phyloP scores from a whole-genome alignment of 176 grass and related monocot genomes.

The Lolium rigidum region DNA sequence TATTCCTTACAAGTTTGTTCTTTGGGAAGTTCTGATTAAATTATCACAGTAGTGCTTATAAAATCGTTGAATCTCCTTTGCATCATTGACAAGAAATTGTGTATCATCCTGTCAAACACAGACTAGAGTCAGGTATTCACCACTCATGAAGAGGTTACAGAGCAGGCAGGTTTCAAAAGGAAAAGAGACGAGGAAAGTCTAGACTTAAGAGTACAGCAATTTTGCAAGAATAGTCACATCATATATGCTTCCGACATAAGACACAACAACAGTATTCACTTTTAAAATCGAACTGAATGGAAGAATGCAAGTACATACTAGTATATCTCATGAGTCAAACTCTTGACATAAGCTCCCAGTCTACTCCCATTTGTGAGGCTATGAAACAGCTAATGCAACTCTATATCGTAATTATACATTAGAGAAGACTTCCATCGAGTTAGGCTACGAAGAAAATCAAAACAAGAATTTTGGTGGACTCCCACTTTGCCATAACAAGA shows the following conservation, averaged over 20 bases:
- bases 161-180: not conserved
- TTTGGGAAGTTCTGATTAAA: constrained; percentile 39
- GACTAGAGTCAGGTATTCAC: constrained; percentile 31
- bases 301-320: constrained; percentile 15
- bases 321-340: constrained; percentile 5
- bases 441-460: constrained; percentile 38
- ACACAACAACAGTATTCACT: not conserved
- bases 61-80: constrained; percentile 64
- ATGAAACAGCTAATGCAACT: constrained; percentile 21
- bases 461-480: constrained; percentile 32
- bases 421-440: constrained; percentile 9
- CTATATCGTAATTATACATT: constrained; percentile 23
- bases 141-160: constrained; percentile 13
- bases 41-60: constrained; percentile 65
- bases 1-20: constrained; percentile 70
- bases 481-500: constrained; percentile 12
- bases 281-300: constrained; percentile 23
- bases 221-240: constrained; percentile 24
- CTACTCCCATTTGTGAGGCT: not conserved
- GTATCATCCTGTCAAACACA: constrained; percentile 50
- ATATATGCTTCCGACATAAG: constrained; percentile 15
- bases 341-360: not conserved
- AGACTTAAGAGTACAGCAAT: constrained; percentile 19
- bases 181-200: constrained; percentile 27
- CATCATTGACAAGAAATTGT: constrained; percentile 53